Percentiles rank a stretch among this genome's conserved stretches.
Conservation (phyloP, 371 early-diverging fungal genomes). For the Sporodiniella umbellata region DNA sequence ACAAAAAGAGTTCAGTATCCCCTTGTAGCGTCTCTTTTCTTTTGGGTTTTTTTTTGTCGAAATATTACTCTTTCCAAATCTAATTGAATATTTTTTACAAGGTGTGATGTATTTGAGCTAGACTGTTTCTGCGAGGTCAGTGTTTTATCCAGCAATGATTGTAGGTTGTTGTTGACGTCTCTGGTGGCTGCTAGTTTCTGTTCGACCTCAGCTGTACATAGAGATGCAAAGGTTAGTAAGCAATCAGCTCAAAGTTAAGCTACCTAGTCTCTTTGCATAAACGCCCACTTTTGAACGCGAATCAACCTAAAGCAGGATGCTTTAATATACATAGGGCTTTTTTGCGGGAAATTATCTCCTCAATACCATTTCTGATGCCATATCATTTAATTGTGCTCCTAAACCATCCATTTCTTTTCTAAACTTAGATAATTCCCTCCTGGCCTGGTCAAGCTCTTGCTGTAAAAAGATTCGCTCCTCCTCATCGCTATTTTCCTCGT, state of each 20-base stretch:
- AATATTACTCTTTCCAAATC: slow-evolving; percentile 54
- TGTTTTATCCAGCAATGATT: slow-evolving; percentile 54
- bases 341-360: not conserved
- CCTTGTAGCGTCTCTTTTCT: not conserved
- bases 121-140: slow-evolving; percentile 60
- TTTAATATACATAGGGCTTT: not conserved
- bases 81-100: slow-evolving; percentile 60
- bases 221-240: not conserved
- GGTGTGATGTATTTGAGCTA: slow-evolving; percentile 59
- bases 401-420: slow-evolving; percentile 63
- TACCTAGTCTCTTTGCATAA: slow-evolving; percentile 58
- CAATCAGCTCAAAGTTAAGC: too few species aligned
- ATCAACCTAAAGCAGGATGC: slow-evolving; percentile 25
- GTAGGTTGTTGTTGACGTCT: slow-evolving; percentile 60
- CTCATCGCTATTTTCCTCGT: slow-evolving; percentile 13
- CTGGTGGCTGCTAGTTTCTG: slow-evolving; percentile 60
- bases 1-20: not conserved
- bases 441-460: slow-evolving; percentile 56
- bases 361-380: slow-evolving; percentile 60
- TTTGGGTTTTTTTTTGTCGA: too few species aligned
- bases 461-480: slow-evolving; percentile 52
- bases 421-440: slow-evolving; percentile 56
- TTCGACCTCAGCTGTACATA: slow-evolving; percentile 54
- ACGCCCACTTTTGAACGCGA: slow-evolving; percentile 58
- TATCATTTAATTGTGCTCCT: slow-evolving; percentile 61